Base-by-base conservation (phyloP, 805 yeast genomes). In the Danielia reshetovae region DNA sequence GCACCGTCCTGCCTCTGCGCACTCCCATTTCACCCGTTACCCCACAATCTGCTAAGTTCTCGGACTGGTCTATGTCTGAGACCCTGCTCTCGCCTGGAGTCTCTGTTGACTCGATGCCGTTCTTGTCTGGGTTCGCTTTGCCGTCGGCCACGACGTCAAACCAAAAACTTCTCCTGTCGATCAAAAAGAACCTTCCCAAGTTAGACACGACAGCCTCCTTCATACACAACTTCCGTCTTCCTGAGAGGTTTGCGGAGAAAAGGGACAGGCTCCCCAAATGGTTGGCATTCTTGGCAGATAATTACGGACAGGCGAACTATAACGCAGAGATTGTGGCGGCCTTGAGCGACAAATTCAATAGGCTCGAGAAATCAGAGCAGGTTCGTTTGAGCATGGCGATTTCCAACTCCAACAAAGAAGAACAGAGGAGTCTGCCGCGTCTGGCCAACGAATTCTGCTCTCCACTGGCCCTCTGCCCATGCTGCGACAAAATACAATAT, bases 401-500 rank as follows among this genome's bases (percentile, higher is more conserved):
- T 5, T 33, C 57, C 14, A 47, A 52, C 23, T 27, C 33, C 14
- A 42, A 40, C 19, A 33, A 34, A 17, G 33, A 27, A 9, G 7
- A 29, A 16, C 22, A 19, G 22, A 19, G 9, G 9, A 7, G 9
- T 7, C 9, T 9, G 7, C 22, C 22, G 22, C 24, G 16, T 4
- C 3, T 16, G 5, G 19, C 19, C 5, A 14, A 12, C 16, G 39
- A 29, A 8, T 43, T 52, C 5, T 64, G 71, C 34, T 55, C 72
- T 2, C 72, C 74, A 5, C 55, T 56, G 38, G 57, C 65, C 2
- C 55, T 65, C 30, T 69, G 74, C 36, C 68, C 70, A 3, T 54
- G 57, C 22, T 68, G 74, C 48, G 72, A 68, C 39, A 51, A 54
- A 4, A 66, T 59, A 30, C 49, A 49, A 15, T 68, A 65, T 38